Evolutionary conservation across 1,284 basidiomycete species (phyloP), one percentile per base, ranked within the genome.

Genomic region (Tranzscheliella williamsii): DNA sequence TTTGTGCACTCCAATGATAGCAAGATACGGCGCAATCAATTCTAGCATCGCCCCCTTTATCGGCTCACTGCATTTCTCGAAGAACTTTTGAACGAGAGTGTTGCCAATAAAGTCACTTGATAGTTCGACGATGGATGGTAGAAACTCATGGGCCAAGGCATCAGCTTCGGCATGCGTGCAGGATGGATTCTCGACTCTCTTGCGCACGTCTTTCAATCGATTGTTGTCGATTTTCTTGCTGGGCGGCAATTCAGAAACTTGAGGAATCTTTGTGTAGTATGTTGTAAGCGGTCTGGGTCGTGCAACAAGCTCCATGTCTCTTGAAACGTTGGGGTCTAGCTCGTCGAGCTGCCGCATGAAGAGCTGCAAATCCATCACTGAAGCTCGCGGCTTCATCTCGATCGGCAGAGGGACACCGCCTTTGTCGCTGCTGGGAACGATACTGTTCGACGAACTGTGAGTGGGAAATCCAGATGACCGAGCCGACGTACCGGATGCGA

Each of bases 101-200:
- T 99, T 99, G 54, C 95, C 95, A 66, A 99, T 89, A 86, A 95
- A 98, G 79, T 98, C 93, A 31, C 90, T 91, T n/a, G 93, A 87
- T 53, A 97, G 84, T 76, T 94, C 88, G n/a, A 91, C 71, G 29
- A 77, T 66, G 44, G 78, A 90, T 63, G 94, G 91, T 56, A 97
- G 82, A 74, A 94, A 87, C 75, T 97, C 92, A 34, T 83, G 83
- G 3, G 91, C 90, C 45, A 95, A 86, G 67, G 86, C 85, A 78
- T 98, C 94, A 44, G 92, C 87, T 78, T 97, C 92, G 43, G 88
- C 87, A n/a, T 85, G 83, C 3, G 85, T 83, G 81, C 91, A 88
- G 6, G 84, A 86, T 23, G 87, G 88, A 15, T 86, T 86, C 56
- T 86, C 93, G 60, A 96, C 83, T 45, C 88, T 84, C 81, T 95